Base-by-base conservation (phyloP, 768 basidiomycete species). In the Tremella fuciformis region DNA sequence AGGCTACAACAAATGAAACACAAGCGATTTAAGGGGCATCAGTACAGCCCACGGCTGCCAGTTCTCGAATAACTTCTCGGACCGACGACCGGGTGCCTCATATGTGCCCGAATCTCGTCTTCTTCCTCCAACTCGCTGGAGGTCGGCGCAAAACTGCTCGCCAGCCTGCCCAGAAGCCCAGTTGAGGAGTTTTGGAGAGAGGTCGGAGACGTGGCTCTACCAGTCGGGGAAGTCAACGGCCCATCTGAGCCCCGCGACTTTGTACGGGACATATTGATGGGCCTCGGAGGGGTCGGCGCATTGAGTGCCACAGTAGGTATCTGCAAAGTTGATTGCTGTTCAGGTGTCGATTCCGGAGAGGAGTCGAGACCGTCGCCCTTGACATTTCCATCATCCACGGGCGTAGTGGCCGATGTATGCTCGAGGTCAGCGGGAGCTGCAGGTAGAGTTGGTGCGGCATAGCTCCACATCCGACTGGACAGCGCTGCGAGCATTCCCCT, bases 241-340 rank as follows among this genome's bases (percentile, higher is more conserved):
- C 29, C 29, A 34, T 34, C 29, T 34, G 29, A 34, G 29, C 29
- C 29, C 11, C 29, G 29, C 11, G 29, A 34, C 29, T 34, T 34
- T 4, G 29, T 6, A 11, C 29, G 29, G 29, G 29, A 46, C 22
- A 46, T 22, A 4, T 4, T n/a, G n/a, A 46, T 46, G 6, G 42
- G 42, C 16, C 42, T 46, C 4, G 42, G n/a, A n/a, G 42, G 42
- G 8, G 42, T 46, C 22, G 42, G 42, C n/a, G 42, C n/a, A 15
- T 46, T 46, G 22, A 46, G 42, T 46, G 42, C n/a, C 16, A 46
- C 42, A 46, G 42, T 46, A 8, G 42, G 42, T n/a, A 46, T 46
- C 42, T n/a, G 42, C 22, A 22, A 15, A 4, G 42, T 46, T 46
- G 29, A 34, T 4, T 34, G 29, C 29, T 34, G 29, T 11, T 34